phyloP scores from a whole-genome alignment of 441 rosid species.

The Corymbia calophylla region DNA sequence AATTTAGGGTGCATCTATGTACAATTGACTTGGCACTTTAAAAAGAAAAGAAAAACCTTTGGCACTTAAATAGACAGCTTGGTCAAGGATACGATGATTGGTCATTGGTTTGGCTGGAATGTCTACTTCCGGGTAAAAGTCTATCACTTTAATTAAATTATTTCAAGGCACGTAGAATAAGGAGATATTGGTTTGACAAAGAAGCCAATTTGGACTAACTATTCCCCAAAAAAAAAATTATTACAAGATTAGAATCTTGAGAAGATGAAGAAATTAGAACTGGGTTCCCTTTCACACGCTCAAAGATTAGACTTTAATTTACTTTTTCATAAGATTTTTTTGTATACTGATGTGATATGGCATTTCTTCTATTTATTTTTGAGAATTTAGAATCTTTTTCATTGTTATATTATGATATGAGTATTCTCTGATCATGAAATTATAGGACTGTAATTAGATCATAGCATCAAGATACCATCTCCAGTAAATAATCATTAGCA shows the following conservation, averaged over 20 bases:
- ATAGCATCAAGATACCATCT: background rate
- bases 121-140: background rate
- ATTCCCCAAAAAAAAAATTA: background rate
- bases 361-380: background rate
- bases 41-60: background rate
- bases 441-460: background rate
- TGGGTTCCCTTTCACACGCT: background rate
- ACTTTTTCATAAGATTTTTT: background rate
- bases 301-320: background rate
- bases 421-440: background rate
- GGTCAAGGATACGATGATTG: background rate
- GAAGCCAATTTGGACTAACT: background rate
- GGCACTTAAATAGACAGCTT: background rate
- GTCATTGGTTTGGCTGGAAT: background rate
- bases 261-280: background rate
- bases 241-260: background rate
- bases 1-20: background rate
- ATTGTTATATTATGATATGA: background rate
- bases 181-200: background rate
- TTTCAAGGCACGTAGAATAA: background rate
- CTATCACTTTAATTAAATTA: background rate
- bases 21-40: background rate
- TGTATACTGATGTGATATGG: fast-evolving
- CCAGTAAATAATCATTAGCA: background rate
- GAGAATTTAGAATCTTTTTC: background rate